These are phyloP conservation scores for Colletotrichum tropicale DNA, from an alignment of 2,329 filamentous ascomycete genomes.

Conservation along the genomic window DNA sequence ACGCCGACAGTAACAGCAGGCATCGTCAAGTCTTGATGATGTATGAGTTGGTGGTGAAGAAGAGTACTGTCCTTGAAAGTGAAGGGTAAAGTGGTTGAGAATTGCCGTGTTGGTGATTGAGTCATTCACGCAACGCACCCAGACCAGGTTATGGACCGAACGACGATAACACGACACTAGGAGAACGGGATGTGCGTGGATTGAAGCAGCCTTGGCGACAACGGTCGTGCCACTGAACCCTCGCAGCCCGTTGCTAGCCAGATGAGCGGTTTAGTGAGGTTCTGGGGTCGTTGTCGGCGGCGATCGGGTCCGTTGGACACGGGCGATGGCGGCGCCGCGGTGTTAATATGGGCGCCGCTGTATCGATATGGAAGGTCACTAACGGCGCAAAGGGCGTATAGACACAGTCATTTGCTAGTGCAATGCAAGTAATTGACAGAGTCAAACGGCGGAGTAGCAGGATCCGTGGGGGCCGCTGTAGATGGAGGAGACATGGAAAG, in stretches of 20 bases:
- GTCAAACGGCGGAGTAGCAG: background rate
- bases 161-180: background rate
- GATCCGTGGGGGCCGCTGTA: background rate
- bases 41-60: background rate
- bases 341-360: background rate
- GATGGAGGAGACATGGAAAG: background rate
- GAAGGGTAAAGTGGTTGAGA: background rate
- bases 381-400: background rate
- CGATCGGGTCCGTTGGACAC: background rate
- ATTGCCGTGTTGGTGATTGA: background rate
- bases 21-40: background rate
- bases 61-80: background rate
- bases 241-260: background rate
- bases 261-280: background rate
- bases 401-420: background rate
- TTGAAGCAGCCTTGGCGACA: background rate
- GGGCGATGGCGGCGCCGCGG: background rate
- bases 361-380: background rate
- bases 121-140: slow-evolving; percentile 1
- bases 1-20: slow-evolving; percentile 58
- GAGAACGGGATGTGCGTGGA: background rate
- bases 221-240: background rate
- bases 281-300: background rate
- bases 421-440: background rate
- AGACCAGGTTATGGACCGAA: background rate